A percentile compares a stretch with the other conserved stretches of the same genome.
phyloP scores from a whole-genome alignment of 345 rosid species.

The Camelina neglecta region DNA sequence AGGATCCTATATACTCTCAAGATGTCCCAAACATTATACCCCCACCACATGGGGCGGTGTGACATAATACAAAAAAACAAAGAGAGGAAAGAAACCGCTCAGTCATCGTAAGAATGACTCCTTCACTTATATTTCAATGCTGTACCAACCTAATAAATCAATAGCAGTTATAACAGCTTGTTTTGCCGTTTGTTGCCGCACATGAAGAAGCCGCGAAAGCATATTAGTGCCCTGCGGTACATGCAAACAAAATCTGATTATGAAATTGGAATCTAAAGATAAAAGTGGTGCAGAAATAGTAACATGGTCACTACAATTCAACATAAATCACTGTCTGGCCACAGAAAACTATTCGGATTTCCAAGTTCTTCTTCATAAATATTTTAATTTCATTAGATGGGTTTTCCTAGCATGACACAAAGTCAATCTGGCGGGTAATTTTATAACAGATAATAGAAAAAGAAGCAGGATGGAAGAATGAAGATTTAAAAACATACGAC shows the following conservation, averaged over 20 bases:
- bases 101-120: constrained; percentile 5
- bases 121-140: constrained; percentile 12
- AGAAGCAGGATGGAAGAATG: constrained; percentile 21
- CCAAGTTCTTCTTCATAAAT: background rate
- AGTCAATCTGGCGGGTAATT: constrained; percentile 10
- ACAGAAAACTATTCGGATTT: constrained; percentile 7
- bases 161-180: constrained; percentile 98
- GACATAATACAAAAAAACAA: constrained; percentile 8
- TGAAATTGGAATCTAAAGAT: constrained; percentile 17
- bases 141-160: constrained; percentile 79
- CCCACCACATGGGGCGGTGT: constrained; percentile 13
- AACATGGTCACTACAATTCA: constrained; percentile 21
- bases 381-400: constrained; percentile 20
- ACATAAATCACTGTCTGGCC: constrained; percentile 22
- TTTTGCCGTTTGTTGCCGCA: constrained; percentile 86
- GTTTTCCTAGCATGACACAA: constrained; percentile 8
- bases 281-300: constrained; percentile 14
- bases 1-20: constrained; percentile 26
- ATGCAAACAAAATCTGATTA: constrained; percentile 34
- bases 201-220: constrained; percentile 98
- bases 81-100: constrained; percentile 15
- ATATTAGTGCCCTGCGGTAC: constrained; percentile 90
- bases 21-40: constrained; percentile 29
- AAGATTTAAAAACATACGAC: constrained; percentile 62
- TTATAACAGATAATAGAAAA: background rate